Conservation (phyloP, 495 filamentous ascomycete genomes). For the Xanthoparmelia taractica region DNA sequence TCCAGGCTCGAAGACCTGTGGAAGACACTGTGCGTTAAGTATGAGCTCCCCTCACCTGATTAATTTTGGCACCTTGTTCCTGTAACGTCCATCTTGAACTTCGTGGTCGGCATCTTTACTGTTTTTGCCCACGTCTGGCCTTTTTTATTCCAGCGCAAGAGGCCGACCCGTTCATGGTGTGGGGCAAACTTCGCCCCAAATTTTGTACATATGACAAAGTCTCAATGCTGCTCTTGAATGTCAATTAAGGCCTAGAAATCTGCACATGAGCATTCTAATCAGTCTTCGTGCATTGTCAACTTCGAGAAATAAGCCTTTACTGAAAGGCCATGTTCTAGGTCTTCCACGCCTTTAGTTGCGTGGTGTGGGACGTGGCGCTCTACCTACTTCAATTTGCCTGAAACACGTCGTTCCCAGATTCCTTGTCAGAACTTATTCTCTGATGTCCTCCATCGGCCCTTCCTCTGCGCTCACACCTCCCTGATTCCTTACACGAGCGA, state of each 20-base stretch:
- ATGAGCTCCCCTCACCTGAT: conserved; percentile 38
- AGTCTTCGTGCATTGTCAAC: background rate
- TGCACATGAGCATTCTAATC: background rate
- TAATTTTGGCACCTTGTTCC: background rate
- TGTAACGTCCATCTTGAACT: background rate
- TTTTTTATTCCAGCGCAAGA: background rate
- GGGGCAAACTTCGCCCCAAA: background rate
- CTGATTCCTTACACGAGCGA: conserved; percentile 56
- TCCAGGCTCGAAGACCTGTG: conserved; percentile 81
- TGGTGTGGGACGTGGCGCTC: conserved; percentile 87
- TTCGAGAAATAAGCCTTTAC: conserved; percentile 1
- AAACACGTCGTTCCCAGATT: conserved; percentile 42
- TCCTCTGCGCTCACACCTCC: conserved; percentile 73
- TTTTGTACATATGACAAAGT: background rate
- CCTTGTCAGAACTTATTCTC: conserved; percentile 79
- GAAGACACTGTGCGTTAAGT: conserved; percentile 82
- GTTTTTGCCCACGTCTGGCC: background rate
- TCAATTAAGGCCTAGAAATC: background rate
- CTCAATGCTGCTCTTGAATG: background rate
- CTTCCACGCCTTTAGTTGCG: conserved; percentile 41
- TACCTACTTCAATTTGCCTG: conserved; percentile 61
- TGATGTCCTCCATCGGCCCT: conserved; percentile 83
- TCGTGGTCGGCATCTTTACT: background rate
- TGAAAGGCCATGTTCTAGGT: conserved; percentile 29
- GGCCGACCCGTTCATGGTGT: background rate